Conservation (phyloP, 306 rosid genomes). For the Lagenaria siceraria region DNA sequence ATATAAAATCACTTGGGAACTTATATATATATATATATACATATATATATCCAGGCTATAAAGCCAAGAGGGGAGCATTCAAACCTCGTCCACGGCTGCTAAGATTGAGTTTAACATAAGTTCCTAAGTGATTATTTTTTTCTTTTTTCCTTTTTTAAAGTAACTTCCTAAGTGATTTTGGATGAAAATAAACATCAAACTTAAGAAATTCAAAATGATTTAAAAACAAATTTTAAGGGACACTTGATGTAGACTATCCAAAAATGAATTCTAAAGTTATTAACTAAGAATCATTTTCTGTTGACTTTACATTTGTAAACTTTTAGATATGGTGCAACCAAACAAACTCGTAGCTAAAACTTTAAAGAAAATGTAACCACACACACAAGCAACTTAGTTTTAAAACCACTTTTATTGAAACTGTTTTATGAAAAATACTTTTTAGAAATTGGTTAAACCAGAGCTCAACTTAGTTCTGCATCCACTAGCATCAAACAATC, state of each 20-base stretch:
- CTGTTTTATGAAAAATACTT: neutral
- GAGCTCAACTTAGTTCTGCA: neutral
- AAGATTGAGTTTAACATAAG: neutral
- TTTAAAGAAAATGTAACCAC: neutral
- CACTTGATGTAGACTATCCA: neutral
- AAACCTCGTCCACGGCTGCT: neutral
- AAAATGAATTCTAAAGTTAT: neutral
- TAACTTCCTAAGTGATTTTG: neutral
- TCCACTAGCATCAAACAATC: neutral
- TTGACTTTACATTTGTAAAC: neutral
- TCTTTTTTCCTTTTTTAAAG: too few species aligned
- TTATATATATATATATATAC: too few species aligned
- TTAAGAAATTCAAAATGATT: neutral
- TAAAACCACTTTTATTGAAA: neutral
- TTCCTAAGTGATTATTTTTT: neutral
- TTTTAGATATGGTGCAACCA: neutral
- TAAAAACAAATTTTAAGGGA: neutral
- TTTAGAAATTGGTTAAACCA: too few species aligned
- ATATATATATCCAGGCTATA: neutral
- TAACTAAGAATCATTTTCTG: neutral
- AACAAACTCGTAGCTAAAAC: neutral
- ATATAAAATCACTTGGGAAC: too few species aligned
- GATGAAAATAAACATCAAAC: neutral
- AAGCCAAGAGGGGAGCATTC: neutral
- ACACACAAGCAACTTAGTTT: neutral